phyloP scores from a whole-genome alignment of 2,329 filamentous ascomycete species.

The Teratosphaeria gauchensis region DNA sequence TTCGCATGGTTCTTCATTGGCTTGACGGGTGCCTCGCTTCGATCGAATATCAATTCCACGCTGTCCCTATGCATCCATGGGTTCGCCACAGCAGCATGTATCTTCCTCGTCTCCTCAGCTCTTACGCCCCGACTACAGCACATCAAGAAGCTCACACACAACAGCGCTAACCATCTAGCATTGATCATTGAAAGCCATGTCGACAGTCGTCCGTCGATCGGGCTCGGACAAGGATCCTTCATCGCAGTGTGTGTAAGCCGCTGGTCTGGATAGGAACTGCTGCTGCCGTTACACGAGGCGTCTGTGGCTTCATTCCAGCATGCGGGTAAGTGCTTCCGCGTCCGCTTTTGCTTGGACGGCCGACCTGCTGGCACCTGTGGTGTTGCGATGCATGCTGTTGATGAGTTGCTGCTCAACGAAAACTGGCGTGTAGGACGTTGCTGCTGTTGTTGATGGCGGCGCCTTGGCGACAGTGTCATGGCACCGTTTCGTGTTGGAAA shows the following conservation, averaged over 20 bases:
- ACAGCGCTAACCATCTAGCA: background rate
- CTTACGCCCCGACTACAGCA: conserved; percentile 12
- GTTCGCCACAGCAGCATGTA: conserved; percentile 8
- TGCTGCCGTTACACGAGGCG: conserved; percentile 13
- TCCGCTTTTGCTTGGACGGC: conserved; percentile 10
- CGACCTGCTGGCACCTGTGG: conserved; percentile 5
- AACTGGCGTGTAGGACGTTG: conserved; percentile 3
- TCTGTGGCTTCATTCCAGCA: conserved; percentile 15
- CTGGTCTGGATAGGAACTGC: conserved; percentile 4
- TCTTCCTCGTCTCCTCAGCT: conserved; percentile 6
- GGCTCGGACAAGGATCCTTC: conserved; percentile 3
- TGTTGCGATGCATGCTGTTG: conserved; percentile 12
- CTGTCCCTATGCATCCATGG: conserved; percentile 1
- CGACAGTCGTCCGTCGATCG: conserved; percentile 2
- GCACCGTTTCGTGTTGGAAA: background rate
- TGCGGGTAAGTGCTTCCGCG: conserved; percentile 7
- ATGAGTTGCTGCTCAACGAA: conserved; percentile 18
- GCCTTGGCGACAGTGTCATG: background rate
- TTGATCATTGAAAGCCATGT: conserved; percentile 3
- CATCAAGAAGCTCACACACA: conserved; percentile 14
- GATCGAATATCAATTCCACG: conserved; percentile 19
- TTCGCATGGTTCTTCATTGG: conserved; percentile 9
- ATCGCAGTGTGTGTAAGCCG: conserved; percentile 3
- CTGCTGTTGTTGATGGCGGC: background rate
- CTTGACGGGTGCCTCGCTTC: conserved; percentile 15